Conservation (phyloP, 2,329 filamentous ascomycete genomes). For the Thielaviopsis euricoi region DNA sequence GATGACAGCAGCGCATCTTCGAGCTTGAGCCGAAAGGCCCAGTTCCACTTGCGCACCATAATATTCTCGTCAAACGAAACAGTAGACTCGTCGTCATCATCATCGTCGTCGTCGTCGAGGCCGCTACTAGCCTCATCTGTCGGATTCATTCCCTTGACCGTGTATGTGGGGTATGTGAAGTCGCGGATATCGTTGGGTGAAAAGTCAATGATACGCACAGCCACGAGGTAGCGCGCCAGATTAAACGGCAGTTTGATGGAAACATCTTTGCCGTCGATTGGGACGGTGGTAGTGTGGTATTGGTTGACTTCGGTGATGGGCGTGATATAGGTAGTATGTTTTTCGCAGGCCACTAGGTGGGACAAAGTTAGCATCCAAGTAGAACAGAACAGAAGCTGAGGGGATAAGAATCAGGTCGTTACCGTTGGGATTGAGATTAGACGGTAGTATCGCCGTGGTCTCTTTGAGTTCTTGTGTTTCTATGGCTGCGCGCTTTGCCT, state of each 20-base stretch:
- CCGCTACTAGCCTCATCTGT: conserved; percentile 32
- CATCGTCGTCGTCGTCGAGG: conserved; percentile 17
- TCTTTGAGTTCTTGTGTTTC: conserved; percentile 4
- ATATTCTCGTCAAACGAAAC: not conserved
- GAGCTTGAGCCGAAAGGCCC: conserved; percentile 66
- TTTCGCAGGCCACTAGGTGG: conserved; percentile 17
- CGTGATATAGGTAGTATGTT: not conserved
- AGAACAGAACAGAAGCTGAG: not conserved
- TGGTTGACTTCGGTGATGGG: conserved; percentile 18
- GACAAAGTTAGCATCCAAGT: not conserved
- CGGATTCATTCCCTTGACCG: conserved; percentile 22
- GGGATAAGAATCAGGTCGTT: conserved; percentile 6
- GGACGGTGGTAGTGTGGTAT: not conserved
- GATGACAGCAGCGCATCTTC: conserved; percentile 40
- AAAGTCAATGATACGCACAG: conserved; percentile 70
- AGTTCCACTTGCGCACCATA: conserved; percentile 47
- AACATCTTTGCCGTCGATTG: conserved; percentile 9
- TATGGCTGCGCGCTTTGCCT: conserved; percentile 12
- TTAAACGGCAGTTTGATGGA: conserved; percentile 48
- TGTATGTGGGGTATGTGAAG: conserved; percentile 40
- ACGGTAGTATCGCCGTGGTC: not conserved
- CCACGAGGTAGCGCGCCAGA: conserved; percentile 52
- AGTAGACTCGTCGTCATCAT: too few species aligned
- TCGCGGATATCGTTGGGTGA: conserved; percentile 52
- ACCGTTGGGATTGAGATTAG: conserved; percentile 20